Conservation (phyloP, 805 yeast genomes). For the Wickerhamiella alocasiicola region DNA sequence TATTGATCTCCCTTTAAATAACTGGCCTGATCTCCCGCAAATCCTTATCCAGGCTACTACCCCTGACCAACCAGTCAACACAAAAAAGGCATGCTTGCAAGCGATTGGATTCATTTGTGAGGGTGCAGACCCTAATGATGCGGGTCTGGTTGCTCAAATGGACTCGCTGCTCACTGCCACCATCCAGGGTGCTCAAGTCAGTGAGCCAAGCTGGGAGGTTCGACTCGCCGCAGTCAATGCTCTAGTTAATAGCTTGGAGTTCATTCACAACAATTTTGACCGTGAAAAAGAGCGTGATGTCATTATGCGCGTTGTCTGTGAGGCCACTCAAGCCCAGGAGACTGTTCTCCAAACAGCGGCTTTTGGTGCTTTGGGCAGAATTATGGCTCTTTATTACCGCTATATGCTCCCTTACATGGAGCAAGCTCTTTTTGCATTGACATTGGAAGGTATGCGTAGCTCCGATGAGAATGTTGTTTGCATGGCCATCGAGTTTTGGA, state of each 20-base stretch:
- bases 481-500: constrained; percentile 99
- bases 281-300: constrained; percentile 91
- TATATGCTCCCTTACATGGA: constrained; percentile 95
- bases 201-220: constrained; percentile 63
- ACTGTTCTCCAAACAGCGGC: constrained; percentile 83
- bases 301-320: constrained; percentile 98
- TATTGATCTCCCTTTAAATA: constrained; percentile 74
- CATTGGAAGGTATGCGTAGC: constrained; percentile 85
- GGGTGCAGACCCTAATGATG: constrained; percentile 71
- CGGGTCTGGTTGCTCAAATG: constrained; percentile 68
- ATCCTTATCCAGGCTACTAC: constrained; percentile 78
- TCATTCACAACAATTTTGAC: constrained; percentile 77
- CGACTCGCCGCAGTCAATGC: constrained; percentile 88
- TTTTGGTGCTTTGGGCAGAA: constrained; percentile 86
- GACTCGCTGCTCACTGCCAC: constrained; percentile 90
- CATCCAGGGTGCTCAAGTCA: constrained; percentile 86
- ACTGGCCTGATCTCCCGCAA: constrained; percentile 81
- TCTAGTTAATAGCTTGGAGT: constrained; percentile 77
- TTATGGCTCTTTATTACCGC: constrained; percentile 78
- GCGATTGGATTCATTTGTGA: constrained; percentile 96
- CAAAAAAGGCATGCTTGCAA: constrained; percentile 76
- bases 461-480: constrained; percentile 77
- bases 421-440: constrained; percentile 81
- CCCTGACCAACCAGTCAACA: constrained; percentile 59
- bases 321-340: constrained; percentile 87